Percentiles rank a stretch among this genome's conserved stretches.
Conservation (phyloP, 2,329 filamentous ascomycete genomes). For the Scortechinia acanthostroma region DNA sequence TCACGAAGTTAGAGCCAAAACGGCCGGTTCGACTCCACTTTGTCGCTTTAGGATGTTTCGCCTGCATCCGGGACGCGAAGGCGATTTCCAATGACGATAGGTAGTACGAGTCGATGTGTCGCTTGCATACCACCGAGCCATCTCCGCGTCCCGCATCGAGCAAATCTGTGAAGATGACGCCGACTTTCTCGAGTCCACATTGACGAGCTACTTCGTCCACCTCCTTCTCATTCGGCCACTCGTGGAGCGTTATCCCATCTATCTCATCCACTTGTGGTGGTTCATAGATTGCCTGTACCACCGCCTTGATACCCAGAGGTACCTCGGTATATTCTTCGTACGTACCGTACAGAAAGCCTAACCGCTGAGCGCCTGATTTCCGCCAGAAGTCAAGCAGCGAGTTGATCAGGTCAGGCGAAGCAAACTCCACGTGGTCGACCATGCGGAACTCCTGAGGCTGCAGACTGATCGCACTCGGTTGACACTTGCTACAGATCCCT, state of each 20-base stretch:
- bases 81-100: conserved; percentile 85
- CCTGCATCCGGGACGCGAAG: conserved; percentile 82
- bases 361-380: conserved; percentile 71
- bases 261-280: conserved; percentile 83
- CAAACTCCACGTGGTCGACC: conserved; percentile 97
- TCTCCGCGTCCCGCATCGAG: conserved; percentile 74
- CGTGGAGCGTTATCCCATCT: conserved; percentile 77
- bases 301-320: conserved; percentile 85
- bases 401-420: conserved; percentile 76
- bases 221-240: conserved; percentile 79
- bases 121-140: conserved; percentile 85
- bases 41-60: conserved; percentile 77
- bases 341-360: conserved; percentile 85
- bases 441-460: conserved; percentile 91
- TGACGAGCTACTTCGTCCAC: conserved; percentile 73
- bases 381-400: conserved; percentile 90
- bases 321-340: conserved; percentile 89
- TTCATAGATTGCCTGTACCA: conserved; percentile 96
- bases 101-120: conserved; percentile 90
- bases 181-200: conserved; percentile 82
- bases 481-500: conserved; percentile 96
- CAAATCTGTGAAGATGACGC: conserved; percentile 91
- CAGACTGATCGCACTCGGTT: conserved; percentile 90
- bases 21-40: conserved; percentile 95
- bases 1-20: conserved; percentile 95